Evolutionary conservation across 2,329 filamentous ascomycete genomes (phyloP), one percentile per base, ranked within the genome.

Genomic region (Fusarium oligoseptatum): DNA sequence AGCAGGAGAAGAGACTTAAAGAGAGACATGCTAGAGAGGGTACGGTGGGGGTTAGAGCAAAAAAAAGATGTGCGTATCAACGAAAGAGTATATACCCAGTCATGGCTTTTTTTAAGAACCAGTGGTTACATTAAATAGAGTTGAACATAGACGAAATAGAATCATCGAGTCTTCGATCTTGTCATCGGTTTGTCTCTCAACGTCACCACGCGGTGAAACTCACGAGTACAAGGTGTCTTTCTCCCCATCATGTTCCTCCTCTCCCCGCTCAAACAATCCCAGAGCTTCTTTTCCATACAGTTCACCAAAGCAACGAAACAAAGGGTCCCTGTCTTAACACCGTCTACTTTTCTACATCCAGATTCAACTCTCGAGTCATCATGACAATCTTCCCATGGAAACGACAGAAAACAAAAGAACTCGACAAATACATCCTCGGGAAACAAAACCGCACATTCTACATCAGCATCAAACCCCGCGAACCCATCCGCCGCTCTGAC

Each of bases 1-100:
- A 93, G 86, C 95, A 93, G 70, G 97, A 99, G 86, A 98, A 98
- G 88, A 92, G 87, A 82, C 83, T 99, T 70, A 96, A 94, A 83
- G 88, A 94, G 82, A 93, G 91, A 82, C 94, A 95, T 81, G 82
- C 85, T 78, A 84, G 86, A 61, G 90, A 91, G 65, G 86, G 88
- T n/a, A 86, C 84, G 2, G 61, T 80, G n/a, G 85, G 2, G 84
- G 83, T n/a, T 87, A 39, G 52, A 48, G 27, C 17, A 7, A 36
- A 52, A 24, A 24, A 52, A 27, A 45, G 20, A 15, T 15, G 11
- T 20, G 20, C 9, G n/a, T 32, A 14, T 32, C 8, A 37, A 60
- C n/a, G 37, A n/a, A 36, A 64, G 67, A 76, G 67, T 29, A 68
- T 76, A 78, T 78, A 77, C 72, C 74, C 68, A 56, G n/a, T 65